These are phyloP conservation scores for Colletotrichum sp. DNA, from an alignment of 2,329 filamentous ascomycete genomes.

Conservation along the genomic window DNA sequence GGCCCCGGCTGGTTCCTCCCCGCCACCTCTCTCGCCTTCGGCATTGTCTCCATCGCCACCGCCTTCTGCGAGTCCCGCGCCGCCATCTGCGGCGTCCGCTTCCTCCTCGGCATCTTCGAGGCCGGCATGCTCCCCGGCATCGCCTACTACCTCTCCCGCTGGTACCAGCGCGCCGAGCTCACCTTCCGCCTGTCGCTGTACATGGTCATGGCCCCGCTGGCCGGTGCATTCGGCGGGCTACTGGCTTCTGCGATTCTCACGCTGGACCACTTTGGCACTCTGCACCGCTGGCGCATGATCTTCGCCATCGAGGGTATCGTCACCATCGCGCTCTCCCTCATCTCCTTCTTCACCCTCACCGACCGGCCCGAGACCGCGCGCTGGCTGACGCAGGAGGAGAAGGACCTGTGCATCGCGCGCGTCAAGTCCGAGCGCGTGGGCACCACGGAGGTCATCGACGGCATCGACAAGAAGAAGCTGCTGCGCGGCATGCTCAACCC, in stretches of 20 bases:
- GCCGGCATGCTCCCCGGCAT: conserved; percentile 77
- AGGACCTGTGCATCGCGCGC: conserved; percentile 68
- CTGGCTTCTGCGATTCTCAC: conserved; percentile 68
- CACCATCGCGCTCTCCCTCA: conserved; percentile 44
- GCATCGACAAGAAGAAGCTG: conserved; percentile 63
- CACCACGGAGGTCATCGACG: conserved; percentile 65
- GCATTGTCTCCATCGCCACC: conserved; percentile 66
- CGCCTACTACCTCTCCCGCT: conserved; percentile 74
- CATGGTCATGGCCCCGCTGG: conserved; percentile 73
- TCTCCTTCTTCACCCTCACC: conserved; percentile 69
- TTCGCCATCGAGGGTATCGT: conserved; percentile 74
- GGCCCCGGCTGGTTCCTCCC: conserved; percentile 78
- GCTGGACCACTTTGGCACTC: conserved; percentile 60
- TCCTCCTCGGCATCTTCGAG: conserved; percentile 72
- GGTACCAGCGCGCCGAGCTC: conserved; percentile 74
- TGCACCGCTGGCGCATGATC: conserved; percentile 70
- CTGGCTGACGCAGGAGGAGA: conserved; percentile 71
- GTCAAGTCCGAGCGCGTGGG: conserved; percentile 72
- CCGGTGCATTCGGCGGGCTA: conserved; percentile 74
- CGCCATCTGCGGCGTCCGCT: conserved; percentile 64
- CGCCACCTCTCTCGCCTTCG: conserved; percentile 64
- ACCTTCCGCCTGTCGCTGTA: conserved; percentile 72
- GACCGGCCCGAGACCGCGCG: conserved; percentile 71
- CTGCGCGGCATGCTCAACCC: conserved; percentile 68
- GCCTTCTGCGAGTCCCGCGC: conserved; percentile 65